Evolutionary conservation across 129 eudicot genomes (phyloP), one percentile per base, ranked within the genome.

Genomic region (Centaurea solstitialis): DNA sequence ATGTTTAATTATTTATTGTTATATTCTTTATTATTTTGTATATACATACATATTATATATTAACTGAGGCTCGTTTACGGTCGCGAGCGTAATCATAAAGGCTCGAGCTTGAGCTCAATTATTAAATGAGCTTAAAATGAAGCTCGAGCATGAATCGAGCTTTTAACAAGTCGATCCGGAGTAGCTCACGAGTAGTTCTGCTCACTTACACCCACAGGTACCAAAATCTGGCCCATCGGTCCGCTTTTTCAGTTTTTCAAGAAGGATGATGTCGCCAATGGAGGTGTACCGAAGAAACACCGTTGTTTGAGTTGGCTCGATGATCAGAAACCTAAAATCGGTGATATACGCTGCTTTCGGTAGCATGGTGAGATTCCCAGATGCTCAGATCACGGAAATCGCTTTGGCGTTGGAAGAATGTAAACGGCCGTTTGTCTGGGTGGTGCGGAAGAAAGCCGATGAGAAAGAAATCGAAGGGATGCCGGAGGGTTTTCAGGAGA

Each of bases 311-410:
- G 65, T 68, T 89, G 93, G 90, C 84, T 89, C 6, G 86, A 89
- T 11, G 3, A 59, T 41, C 86, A 79, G 64, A 69, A 40, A 22
- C 79, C 72, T n/a, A 3, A 50, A 79, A 7, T 78, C 87, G 11
- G 89, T 87, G 4, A 78, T 89, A 26, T 89, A 72, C 72, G 78
- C 73, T 68, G 85, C 87, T 50, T 90, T 87, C 6, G 91, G 94
- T 6, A 90, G 91, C 30, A 28, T 88, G 77, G 84, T 71, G 0
- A 77, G 40, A n/a, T 86, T 88, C 40, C 70, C 79, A 7, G 73
- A 79, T 10, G 79, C 80, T 72, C 92, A 87, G 35, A 61, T 90
- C 18, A 76, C 72, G 0, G 87, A 90, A 76, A 84, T 87, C 0
- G 90, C 90, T 2, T 57, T 75, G 47, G 92, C 88, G 39, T 78